Base-by-base conservation (phyloP, 2,329 filamentous ascomycete genomes). In the Aaosphaeria pasadenensis region DNA sequence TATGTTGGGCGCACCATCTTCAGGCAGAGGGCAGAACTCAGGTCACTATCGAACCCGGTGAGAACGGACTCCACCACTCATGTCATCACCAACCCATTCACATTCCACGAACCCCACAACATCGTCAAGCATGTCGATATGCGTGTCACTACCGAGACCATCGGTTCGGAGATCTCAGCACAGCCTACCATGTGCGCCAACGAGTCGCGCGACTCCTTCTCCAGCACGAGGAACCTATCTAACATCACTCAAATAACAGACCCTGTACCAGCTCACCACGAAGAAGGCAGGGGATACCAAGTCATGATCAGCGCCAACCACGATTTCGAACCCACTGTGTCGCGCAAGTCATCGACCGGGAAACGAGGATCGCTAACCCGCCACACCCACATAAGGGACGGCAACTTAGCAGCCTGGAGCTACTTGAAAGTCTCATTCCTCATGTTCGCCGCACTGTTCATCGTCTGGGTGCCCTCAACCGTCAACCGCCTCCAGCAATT, bases 391-490 rank as follows among this genome's bases (percentile, higher is more conserved):
- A 47, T 52, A 9, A 51, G 83, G 47, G 74, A 82, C 17, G 84
- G 80, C 62, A 84, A 77, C 33, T 56, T 48, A 4, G 85, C 85
- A 3, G 81, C 84, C 1, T 86, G 82, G 82, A 78, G 81, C 1
- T 89, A 89, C 63, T 82, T 85, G 47, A 87, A 87, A 58, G 87
- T 85, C 42, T 80, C 86, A 0, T 74, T 88, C 30, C 76, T 89
- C 6, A 88, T 89, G 75, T 89, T 89, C 69, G 77, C 83, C 1
- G 85, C 85, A 1, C 77, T 89, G 50, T 74, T 88, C 44, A 79
- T 89, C 29, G 88, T 87, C 5, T 89, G 86, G 86, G 82, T 91
- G 0, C 48, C 89, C 83, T 91, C 87, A 1, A 88, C 85, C 24
- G 79, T 86, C 50, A 94, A 95, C 66, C 80, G 89, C 7, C 80